Evolutionary conservation across 2,329 filamentous ascomycete species (phyloP), one percentile per base, ranked within the genome.

Genomic region (Sarocladium brachiariae): DNA sequence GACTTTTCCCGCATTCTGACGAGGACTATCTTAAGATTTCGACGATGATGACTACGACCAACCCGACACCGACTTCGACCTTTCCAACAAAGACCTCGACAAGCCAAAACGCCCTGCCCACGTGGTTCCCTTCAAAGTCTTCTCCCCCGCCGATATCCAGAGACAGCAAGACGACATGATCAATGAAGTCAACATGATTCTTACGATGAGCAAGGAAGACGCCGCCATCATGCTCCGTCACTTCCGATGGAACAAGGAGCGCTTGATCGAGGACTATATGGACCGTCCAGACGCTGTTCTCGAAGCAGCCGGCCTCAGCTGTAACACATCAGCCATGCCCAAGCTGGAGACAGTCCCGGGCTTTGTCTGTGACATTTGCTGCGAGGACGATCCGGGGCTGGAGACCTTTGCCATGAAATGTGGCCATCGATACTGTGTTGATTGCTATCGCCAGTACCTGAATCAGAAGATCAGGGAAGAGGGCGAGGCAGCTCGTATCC

Each of bases 321-420:
- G 83, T 50, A 81, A 75, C 53, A 74, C 79, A n/a, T 70, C 72
- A 2, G 71, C 72, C 10, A 75, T 78, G 10, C 86, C 88, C 2
- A 84, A 80, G 61, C 77, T 95, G 3, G 80, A 91, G 63, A 72
- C 75, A 14, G 71, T 92, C 16, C 75, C 81, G 13, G 89, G 84
- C 8, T 99, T 99, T 65, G 75, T 80, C 60, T 99, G 93, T 70
- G 90, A 96, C 54, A 99, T 99, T 56, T 99, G 93, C 72, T 97
- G 87, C 67, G 91, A 97, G 61, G 93, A 99, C 57, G 86, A 80
- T 18, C 75, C 82, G 0, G 83, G 80, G 1, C 70, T 96, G 18
- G 67, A 88, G 64, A 90, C 88, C 2, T 97, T 96, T 69, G 89
- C 92, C 23, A 89, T 99, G 80, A 95, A 89, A 63, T 99, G 93